These are phyloP conservation scores for Pelargonium nanum DNA, from an alignment of 345 rosid species.

Conservation along the genomic window DNA sequence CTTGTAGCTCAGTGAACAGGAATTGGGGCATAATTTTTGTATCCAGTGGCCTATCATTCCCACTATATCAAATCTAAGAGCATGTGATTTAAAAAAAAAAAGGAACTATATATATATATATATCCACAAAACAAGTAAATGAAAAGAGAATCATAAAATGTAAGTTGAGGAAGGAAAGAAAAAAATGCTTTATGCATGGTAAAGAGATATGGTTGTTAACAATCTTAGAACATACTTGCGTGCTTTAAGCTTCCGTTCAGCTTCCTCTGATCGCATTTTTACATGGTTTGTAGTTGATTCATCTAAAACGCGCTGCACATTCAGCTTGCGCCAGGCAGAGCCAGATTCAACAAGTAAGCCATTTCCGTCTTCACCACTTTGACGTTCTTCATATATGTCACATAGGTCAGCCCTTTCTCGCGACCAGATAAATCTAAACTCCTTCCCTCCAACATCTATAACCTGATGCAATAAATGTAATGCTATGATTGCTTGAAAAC, in stretches of 20 bases:
- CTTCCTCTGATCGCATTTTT: slow-evolving; percentile 90
- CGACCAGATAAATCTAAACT: slow-evolving; percentile 92
- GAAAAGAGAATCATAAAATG: no score
- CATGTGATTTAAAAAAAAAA: not conserved
- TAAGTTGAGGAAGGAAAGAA: not conserved
- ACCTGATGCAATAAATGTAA: slow-evolving; percentile 39
- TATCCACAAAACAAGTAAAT: not conserved
- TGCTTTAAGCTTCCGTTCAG: slow-evolving; percentile 68
- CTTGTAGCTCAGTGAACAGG: not conserved
- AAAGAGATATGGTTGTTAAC: not conserved
- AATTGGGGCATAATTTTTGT: not conserved
- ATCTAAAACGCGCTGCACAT: slow-evolving; percentile 80
- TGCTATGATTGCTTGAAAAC: not conserved
- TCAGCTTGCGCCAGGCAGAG: slow-evolving; percentile 84
- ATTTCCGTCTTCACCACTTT: slow-evolving; percentile 67
- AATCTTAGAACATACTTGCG: slow-evolving; percentile 51
- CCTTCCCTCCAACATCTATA: slow-evolving; percentile 85
- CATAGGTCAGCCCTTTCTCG: slow-evolving; percentile 65
- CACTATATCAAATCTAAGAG: not conserved
- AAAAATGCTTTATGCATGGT: not conserved
- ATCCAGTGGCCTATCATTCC: no score
- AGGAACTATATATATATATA: no score
- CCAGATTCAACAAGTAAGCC: slow-evolving; percentile 93
- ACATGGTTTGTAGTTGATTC: slow-evolving; percentile 84
- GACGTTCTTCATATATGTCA: slow-evolving; percentile 81